phyloP scores from a whole-genome alignment of 805 yeast genomes.

The Blastobotrys muscicola region DNA sequence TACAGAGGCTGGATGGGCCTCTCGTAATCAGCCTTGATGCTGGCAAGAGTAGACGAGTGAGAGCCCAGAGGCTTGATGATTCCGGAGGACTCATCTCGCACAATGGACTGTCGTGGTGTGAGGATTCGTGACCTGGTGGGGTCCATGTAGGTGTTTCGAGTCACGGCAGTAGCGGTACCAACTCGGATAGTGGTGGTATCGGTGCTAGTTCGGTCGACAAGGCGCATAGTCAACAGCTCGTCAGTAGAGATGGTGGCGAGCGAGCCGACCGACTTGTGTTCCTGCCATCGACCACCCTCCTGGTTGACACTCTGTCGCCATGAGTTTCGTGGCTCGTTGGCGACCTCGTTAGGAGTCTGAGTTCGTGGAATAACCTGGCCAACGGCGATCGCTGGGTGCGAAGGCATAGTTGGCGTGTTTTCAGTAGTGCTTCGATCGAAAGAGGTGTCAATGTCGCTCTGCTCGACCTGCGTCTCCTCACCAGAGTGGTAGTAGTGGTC shows the following conservation, averaged over 20 bases:
- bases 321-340: conserved; percentile 33
- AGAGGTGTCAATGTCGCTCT: background rate
- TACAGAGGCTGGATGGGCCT: no score
- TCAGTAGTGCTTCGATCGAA: no score
- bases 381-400: no score
- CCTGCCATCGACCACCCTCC: conserved; percentile 28
- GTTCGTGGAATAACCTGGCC: no score
- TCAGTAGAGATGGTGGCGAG: conserved; percentile 79
- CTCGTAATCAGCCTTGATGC: no score
- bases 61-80: conserved; percentile 25
- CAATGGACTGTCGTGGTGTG: conserved; percentile 17
- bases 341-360: no score
- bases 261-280: conserved; percentile 61
- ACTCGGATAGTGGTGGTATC: background rate
- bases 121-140: conserved; percentile 19
- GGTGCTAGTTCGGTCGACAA: conserved; percentile 40
- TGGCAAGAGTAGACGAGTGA: conserved; percentile 21
- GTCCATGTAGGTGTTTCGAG: conserved; percentile 17
- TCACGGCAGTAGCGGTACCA: conserved; percentile 4
- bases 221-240: conserved; percentile 67
- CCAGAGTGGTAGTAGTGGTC: conserved; percentile 4
- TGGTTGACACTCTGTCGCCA: conserved; percentile 44
- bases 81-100: conserved; percentile 27
- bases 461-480: conserved; percentile 8
- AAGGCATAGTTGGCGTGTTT: no score